A percentile compares a stretch with the other conserved stretches of the same genome.
Evolutionary conservation across 1,139 yeast species (phyloP).

Genomic region (Saccharomycopsis hybrid): DNA sequence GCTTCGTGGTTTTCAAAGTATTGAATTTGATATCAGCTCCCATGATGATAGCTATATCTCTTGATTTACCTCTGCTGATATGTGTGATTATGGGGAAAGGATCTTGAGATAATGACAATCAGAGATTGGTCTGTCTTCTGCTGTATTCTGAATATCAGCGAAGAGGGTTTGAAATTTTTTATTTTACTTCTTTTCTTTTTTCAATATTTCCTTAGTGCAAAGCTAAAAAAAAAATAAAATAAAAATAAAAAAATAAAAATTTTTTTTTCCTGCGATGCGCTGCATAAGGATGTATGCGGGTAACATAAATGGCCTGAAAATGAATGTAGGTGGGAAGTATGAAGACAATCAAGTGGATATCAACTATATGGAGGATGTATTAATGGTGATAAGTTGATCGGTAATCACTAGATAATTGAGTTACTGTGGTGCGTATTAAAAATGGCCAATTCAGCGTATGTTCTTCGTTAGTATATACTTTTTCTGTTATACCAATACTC

Average conservation of each 20-base stretch:
- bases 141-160: background rate
- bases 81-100: background rate
- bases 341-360: no score
- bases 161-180: background rate
- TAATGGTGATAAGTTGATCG: no score
- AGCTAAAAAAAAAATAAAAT: background rate
- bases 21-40: constrained; percentile 47
- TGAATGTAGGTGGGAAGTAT: no score
- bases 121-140: no score
- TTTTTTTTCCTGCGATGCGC: constrained; percentile 1
- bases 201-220: background rate
- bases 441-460: constrained; percentile 20
- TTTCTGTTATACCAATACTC: background rate
- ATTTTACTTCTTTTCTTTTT: background rate
- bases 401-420: background rate
- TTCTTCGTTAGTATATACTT: background rate
- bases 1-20: constrained; percentile 80
- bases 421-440: background rate
- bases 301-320: background rate
- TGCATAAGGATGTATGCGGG: background rate
- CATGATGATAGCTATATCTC: background rate
- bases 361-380: no score
- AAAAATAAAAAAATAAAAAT: constrained; percentile 5
- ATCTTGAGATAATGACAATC: background rate
- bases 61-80: background rate